Conservation (phyloP, 2,329 filamentous ascomycete species). For the Exutisphaerella laricina region DNA sequence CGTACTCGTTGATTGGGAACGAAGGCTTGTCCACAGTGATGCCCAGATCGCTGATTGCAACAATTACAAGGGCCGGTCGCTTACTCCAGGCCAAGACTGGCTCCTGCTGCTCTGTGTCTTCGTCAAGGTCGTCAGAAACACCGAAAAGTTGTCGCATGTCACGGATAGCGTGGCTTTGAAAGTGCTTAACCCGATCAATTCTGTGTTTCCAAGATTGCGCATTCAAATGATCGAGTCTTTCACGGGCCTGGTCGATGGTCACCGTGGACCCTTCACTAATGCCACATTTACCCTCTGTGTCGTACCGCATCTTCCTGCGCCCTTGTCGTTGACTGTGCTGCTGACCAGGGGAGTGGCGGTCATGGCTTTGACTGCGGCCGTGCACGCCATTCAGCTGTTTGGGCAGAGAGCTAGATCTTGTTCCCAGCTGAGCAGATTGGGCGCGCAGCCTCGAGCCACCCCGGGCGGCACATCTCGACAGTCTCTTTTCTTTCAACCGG, state of each 20-base stretch:
- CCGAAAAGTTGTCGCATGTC: slow-evolving; percentile 76
- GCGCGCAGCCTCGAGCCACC: slow-evolving; percentile 49
- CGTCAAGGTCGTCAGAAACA: slow-evolving; percentile 72
- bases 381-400: slow-evolving; percentile 27
- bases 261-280: slow-evolving; percentile 69
- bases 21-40: slow-evolving; percentile 86
- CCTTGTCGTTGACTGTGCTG: slow-evolving; percentile 24
- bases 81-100: slow-evolving; percentile 79
- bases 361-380: slow-evolving; percentile 38
- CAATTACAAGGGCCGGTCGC: slow-evolving; percentile 74
- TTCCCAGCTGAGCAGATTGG: slow-evolving; percentile 46
- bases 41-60: slow-evolving; percentile 77
- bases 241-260: slow-evolving; percentile 68
- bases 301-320: slow-evolving; percentile 56
- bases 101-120: slow-evolving; percentile 77
- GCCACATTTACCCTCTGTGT: slow-evolving; percentile 68
- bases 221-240: slow-evolving; percentile 72
- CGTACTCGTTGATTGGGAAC: slow-evolving; percentile 75
- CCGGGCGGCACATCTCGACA: slow-evolving; percentile 58
- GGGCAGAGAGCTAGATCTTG: slow-evolving; percentile 32
- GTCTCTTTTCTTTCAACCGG: slow-evolving; percentile 75
- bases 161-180: slow-evolving; percentile 67
- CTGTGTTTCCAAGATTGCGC: slow-evolving; percentile 86
- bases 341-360: slow-evolving; percentile 16
- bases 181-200: slow-evolving; percentile 69